Evolutionary conservation across 1,139 yeast species (phyloP).

Genomic region (Yamadazyma oceani): DNA sequence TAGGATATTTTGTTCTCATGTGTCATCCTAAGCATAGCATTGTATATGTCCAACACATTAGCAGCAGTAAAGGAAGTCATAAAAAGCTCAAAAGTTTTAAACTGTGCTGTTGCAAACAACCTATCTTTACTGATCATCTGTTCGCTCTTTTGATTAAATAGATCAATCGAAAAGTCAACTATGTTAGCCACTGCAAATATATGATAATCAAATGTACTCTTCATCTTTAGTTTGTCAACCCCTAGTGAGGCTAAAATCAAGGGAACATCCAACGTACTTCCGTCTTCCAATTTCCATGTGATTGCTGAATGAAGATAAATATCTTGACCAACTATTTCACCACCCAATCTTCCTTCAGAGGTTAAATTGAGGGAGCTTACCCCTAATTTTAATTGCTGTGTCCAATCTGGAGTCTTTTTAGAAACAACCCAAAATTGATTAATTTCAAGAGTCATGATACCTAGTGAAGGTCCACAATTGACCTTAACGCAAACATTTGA

Average conservation of each 20-base stretch:
- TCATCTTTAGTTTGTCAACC: slow-evolving; percentile 54
- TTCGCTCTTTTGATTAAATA: slow-evolving; percentile 67
- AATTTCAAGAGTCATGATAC: slow-evolving; percentile 54
- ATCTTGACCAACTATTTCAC: slow-evolving; percentile 51
- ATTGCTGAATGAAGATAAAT: slow-evolving; percentile 64
- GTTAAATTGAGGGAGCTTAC: slow-evolving; percentile 51
- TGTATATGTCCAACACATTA: slow-evolving; percentile 73
- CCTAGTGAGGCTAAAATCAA: slow-evolving; percentile 64
- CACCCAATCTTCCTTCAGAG: slow-evolving; percentile 81
- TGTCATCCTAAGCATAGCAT: slow-evolving; percentile 67
- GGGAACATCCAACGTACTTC: slow-evolving; percentile 56
- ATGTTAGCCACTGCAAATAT: slow-evolving; percentile 68
- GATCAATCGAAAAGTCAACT: slow-evolving; percentile 49
- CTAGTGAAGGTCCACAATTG: slow-evolving; percentile 84
- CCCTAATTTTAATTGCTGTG: slow-evolving; percentile 68
- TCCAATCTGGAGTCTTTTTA: slow-evolving; percentile 67
- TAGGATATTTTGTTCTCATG: slow-evolving; percentile 74
- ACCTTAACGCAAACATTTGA: slow-evolving; percentile 54
- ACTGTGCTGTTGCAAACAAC: slow-evolving; percentile 55
- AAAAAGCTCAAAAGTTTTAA: slow-evolving; percentile 59
- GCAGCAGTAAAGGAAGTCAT: slow-evolving; percentile 86
- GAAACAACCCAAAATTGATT: slow-evolving; percentile 71
- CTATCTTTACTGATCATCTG: slow-evolving; percentile 53
- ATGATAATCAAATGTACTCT: slow-evolving; percentile 80
- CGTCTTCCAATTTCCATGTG: slow-evolving; percentile 58